A percentile compares a stretch with the other conserved stretches of the same genome.
These are phyloP conservation scores for Scheffersomyces illinoinensis DNA, from an alignment of 1,139 yeast genomes.

Conservation along the genomic window DNA sequence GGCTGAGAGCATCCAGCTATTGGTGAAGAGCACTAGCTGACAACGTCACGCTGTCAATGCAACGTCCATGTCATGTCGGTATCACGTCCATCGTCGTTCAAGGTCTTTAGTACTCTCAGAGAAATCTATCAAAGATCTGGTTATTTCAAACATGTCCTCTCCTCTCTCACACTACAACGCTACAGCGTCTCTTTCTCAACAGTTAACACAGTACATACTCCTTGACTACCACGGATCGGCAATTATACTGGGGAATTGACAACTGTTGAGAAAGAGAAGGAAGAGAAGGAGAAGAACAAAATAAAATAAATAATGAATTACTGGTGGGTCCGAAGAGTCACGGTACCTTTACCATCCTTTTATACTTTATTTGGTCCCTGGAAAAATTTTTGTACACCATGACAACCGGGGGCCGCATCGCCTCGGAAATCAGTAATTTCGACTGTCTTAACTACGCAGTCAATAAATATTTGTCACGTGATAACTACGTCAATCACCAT, in stretches of 20 bases:
- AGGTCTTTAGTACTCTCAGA: neutral
- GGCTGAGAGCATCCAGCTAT: neutral
- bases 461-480: neutral
- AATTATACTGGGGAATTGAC: conserved; percentile 22
- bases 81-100: neutral
- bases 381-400: neutral
- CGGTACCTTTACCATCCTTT: conserved; percentile 6
- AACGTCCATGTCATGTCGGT: neutral
- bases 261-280: conserved; percentile 27
- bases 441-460: neutral
- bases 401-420: neutral
- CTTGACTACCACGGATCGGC: conserved; percentile 4
- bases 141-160: neutral
- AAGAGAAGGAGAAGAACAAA: conserved; percentile 19
- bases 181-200: conserved; percentile 12
- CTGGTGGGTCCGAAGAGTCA: neutral
- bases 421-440: neutral
- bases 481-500: neutral
- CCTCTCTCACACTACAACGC: neutral
- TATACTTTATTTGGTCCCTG: conserved; percentile 5
- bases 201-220: conserved; percentile 5
- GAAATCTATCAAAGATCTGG: neutral
- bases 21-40: neutral
- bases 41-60: neutral
- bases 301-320: conserved; percentile 8